Evolutionary conservation across 805 yeast genomes (phyloP).

Genomic region (Tetrapisispora fleetii): DNA sequence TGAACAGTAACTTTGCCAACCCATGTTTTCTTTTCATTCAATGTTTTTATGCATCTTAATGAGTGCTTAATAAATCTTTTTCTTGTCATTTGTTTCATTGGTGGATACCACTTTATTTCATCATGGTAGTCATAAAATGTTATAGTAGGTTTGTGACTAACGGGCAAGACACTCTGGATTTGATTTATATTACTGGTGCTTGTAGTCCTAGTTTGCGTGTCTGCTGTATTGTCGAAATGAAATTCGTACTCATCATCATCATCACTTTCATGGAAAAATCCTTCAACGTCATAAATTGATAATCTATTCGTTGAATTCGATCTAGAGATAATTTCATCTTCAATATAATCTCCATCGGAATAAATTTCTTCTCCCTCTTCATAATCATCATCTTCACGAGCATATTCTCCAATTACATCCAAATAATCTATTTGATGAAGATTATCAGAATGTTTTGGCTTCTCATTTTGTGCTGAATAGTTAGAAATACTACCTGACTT

Average conservation of each 20-base stretch:
- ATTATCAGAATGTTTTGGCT: background rate
- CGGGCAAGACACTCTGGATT: background rate
- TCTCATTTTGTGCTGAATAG: background rate
- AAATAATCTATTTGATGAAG: background rate
- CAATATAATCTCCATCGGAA: background rate
- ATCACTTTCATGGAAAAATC: slow-evolving; percentile 19
- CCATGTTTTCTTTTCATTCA: slow-evolving; percentile 45
- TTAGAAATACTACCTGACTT: background rate
- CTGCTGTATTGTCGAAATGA: background rate
- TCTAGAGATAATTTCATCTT: background rate
- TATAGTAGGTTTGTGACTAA: background rate
- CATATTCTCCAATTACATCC: background rate
- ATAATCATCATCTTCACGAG: background rate
- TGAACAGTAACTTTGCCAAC: slow-evolving; percentile 36
- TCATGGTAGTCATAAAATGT: slow-evolving; percentile 4
- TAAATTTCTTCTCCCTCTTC: slow-evolving; percentile 1
- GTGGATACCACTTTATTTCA: slow-evolving; percentile 42
- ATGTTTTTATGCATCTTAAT: slow-evolving; percentile 46
- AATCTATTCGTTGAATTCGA: slow-evolving; percentile 8
- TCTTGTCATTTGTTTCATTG: slow-evolving; percentile 29
- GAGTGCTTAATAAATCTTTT: slow-evolving; percentile 41
- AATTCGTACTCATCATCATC: slow-evolving; percentile 17
- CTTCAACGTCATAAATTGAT: slow-evolving; percentile 23
- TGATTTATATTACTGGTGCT: background rate
- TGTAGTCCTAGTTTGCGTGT: background rate